Base-by-base conservation (phyloP, 2,329 filamentous ascomycete species). In the Pyrenophora tritici-repentis region DNA sequence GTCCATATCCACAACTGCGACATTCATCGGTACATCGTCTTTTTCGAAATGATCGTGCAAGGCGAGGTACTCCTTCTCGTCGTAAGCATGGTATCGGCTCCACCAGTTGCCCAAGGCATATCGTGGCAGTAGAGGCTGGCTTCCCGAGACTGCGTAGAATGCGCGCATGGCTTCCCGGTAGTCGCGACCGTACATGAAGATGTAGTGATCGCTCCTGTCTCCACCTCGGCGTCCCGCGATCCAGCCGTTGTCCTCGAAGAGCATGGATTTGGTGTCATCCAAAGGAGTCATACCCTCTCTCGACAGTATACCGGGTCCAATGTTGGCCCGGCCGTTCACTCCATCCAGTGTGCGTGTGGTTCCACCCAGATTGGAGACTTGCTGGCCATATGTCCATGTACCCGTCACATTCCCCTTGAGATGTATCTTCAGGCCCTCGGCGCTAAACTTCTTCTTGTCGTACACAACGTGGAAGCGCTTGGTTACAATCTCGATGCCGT, bases 101-200 rank as follows among this genome's bases (percentile, higher is more conserved):
- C 84, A 87, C 84, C 85, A 87, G 56, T 86, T 87, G 0, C 84
- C 84, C 32, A 87, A 71, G 0, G 81, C 76, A 75, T 80, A 86
- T 12, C 83, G 75, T 0, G 83, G 83, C 0, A 86, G 65, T 8
- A 79, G 50, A 3, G 83, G 83, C 56, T 84, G 82, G 16, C 73
- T 74, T 2, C 83, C 83, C 2, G 82, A 84, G 10, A 86, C 67
- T 1, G 75, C 73, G 62, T 84, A 85, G 31, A 83, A 79, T 0
- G 79, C 78, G 48, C 76, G 76, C 44, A 86, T 77, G 13, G 82
- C 83, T 3, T 71, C 78, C 42, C 75, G 74, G 59, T 81, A 86
- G 56, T 85, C 81, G 50, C 76, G 77, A 2, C 83, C 83, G 58
- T 85, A 86, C 36, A 76, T 74, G 67, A 86, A 86, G 2, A 86